phyloP scores from a whole-genome alignment of 345 rosid genomes.

The Eucalyptus brandiana region DNA sequence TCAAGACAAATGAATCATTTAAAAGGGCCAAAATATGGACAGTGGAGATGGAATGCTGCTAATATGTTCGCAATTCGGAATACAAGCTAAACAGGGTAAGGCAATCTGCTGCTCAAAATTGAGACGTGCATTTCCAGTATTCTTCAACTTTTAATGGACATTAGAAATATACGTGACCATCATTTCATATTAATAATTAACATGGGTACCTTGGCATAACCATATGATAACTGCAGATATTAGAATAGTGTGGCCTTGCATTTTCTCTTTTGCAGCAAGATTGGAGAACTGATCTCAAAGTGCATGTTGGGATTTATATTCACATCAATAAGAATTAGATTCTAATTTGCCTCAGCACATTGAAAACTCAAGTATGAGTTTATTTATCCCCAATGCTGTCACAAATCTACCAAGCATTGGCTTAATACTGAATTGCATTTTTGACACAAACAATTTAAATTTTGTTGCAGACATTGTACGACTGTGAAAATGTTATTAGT shows the following conservation, averaged over 20 bases:
- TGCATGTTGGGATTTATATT: not conserved
- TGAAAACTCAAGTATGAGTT: not conserved
- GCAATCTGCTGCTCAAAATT: not conserved
- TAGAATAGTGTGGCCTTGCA: not conserved
- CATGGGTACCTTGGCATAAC: not conserved
- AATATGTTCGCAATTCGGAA: not conserved
- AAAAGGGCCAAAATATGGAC: not conserved
- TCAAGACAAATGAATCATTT: not conserved
- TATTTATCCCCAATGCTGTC: not conserved
- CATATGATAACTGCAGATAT: not conserved
- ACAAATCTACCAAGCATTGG: not conserved
- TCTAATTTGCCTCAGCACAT: not conserved
- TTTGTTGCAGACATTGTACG: slow-evolving; percentile 64
- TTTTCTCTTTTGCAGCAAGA: not conserved
- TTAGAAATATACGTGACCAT: not conserved
- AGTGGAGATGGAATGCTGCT: not conserved
- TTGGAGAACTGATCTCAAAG: not conserved
- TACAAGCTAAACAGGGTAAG: not conserved
- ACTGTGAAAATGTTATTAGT: slow-evolving; percentile 47
- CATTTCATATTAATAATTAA: not conserved
- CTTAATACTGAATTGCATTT: not conserved
- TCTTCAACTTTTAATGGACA: not conserved
- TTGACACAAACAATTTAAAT: not conserved
- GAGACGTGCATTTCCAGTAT: not conserved
- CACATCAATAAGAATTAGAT: not conserved